Evolutionary conservation across 1,284 basidiomycete genomes (phyloP).

Genomic region (Marasmius oreades): DNA sequence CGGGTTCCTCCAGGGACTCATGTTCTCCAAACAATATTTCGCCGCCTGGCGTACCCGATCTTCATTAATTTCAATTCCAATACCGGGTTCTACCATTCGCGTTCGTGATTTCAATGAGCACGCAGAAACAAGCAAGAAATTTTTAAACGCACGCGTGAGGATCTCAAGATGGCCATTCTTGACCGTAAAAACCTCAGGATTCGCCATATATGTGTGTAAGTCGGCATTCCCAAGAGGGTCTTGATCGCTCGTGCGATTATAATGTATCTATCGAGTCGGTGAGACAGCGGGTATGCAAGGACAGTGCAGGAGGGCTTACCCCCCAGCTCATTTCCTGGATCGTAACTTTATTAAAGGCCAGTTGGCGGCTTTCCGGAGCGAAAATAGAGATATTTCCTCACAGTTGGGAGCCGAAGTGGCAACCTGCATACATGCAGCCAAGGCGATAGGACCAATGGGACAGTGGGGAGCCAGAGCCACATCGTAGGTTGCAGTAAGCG

Average conservation of each 20-base stretch:
- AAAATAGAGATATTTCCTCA: slow-evolving; percentile 25
- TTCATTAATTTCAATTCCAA: slow-evolving; percentile 72
- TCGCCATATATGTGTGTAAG: slow-evolving; percentile 63
- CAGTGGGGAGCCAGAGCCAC: slow-evolving; percentile 63
- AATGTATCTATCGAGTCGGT: slow-evolving; percentile 55
- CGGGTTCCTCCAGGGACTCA: slow-evolving; percentile 57
- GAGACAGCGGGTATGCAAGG: neutral
- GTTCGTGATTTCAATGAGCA: neutral
- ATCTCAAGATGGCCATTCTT: slow-evolving; percentile 57
- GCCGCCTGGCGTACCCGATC: slow-evolving; percentile 53
- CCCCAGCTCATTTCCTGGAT: slow-evolving; percentile 71
- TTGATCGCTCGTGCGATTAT: slow-evolving; percentile 44
- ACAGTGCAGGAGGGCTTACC: slow-evolving; percentile 26
- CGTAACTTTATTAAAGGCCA: slow-evolving; percentile 35
- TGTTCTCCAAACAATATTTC: slow-evolving; percentile 34
- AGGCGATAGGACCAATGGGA: slow-evolving; percentile 67
- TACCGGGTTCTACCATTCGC: slow-evolving; percentile 46
- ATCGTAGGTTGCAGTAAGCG: slow-evolving; percentile 67
- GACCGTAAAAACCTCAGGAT: slow-evolving; percentile 58
- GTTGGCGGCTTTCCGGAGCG: neutral
- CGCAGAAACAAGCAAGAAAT: too few relatives aligned
- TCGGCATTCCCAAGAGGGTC: slow-evolving; percentile 44
- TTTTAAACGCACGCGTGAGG: slow-evolving; percentile 37
- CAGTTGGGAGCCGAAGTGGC: slow-evolving; percentile 53
- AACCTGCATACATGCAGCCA: slow-evolving; percentile 68